A percentile compares a stretch with the other conserved stretches of the same genome.
Evolutionary conservation across 2,329 filamentous ascomycete species (phyloP).

Genomic region (Fusarium xylarioides): DNA sequence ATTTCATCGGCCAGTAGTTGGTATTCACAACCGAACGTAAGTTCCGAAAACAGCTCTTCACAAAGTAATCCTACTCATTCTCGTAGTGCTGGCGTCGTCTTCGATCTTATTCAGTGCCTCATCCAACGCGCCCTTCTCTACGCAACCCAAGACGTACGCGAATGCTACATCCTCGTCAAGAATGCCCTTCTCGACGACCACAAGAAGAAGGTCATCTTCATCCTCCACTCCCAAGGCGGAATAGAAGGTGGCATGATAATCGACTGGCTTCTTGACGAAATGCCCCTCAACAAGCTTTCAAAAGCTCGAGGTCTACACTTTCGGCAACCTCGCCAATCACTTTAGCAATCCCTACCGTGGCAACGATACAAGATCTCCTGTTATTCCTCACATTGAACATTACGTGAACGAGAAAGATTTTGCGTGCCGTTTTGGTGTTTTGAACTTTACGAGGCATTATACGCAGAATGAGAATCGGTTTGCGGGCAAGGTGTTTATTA

Average conservation of each 20-base stretch:
- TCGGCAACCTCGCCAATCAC: slow-evolving; percentile 27
- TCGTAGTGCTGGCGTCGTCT: slow-evolving; percentile 12
- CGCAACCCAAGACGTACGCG: slow-evolving; percentile 24
- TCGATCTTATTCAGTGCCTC: slow-evolving; percentile 25
- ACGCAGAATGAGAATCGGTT: slow-evolving; percentile 25
- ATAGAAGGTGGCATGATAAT: slow-evolving; percentile 31
- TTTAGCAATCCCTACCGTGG: slow-evolving; percentile 25
- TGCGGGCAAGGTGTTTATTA: slow-evolving; percentile 23
- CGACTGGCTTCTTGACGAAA: slow-evolving; percentile 29
- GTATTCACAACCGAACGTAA: slow-evolving; percentile 25
- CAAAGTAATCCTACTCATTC: background rate
- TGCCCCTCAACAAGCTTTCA: slow-evolving; percentile 17
- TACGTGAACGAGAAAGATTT: slow-evolving; percentile 24
- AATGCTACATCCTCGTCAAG: slow-evolving; percentile 26
- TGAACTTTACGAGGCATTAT: slow-evolving; percentile 3
- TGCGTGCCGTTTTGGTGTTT: slow-evolving; percentile 14
- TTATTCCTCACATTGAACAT: slow-evolving; percentile 23
- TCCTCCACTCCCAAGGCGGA: slow-evolving; percentile 19
- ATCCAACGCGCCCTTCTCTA: slow-evolving; percentile 25
- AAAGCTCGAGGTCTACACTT: slow-evolving; percentile 30
- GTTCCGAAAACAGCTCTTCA: background rate
- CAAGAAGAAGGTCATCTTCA: slow-evolving; percentile 24
- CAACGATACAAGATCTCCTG: background rate
- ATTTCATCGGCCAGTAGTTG: slow-evolving; percentile 22
- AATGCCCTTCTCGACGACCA: slow-evolving; percentile 6